Percentiles rank a stretch among this genome's conserved stretches.
Conservation (phyloP, 2,329 filamentous ascomycete species). For the Lasiodiplodia citricola region DNA sequence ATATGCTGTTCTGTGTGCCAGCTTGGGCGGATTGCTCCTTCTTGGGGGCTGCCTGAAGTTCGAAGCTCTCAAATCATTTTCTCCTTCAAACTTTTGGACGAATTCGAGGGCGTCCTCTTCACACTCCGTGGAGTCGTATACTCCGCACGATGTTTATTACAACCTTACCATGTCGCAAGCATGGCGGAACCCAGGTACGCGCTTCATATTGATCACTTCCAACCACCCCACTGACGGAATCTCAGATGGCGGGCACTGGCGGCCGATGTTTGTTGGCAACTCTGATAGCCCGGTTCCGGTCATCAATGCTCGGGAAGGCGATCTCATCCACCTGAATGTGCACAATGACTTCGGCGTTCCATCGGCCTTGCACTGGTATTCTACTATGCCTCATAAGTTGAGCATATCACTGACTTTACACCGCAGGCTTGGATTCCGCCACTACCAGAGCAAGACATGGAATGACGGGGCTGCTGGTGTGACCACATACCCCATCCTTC, state of each 20-base stretch:
- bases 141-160: not conserved
- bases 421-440: not conserved
- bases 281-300: slow-evolving; percentile 1
- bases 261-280: slow-evolving; percentile 18
- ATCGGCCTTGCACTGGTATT: slow-evolving; percentile 10
- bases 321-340: slow-evolving; percentile 2
- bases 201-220: not conserved
- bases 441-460: slow-evolving; percentile 1
- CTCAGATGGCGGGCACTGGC: slow-evolving; percentile 9
- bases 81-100: not conserved
- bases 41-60: not conserved
- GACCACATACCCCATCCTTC: not conserved
- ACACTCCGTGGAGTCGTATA: not conserved
- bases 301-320: slow-evolving; percentile 7
- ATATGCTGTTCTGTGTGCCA: not conserved
- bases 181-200: not conserved
- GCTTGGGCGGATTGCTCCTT: not conserved
- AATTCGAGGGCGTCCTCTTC: not conserved
- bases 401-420: rapidly evolving
- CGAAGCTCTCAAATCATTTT: not conserved
- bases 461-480: slow-evolving; percentile 1
- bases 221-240: not conserved
- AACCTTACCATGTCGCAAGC: not conserved
- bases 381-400: too few species aligned
- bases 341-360: slow-evolving; percentile 15